Base-by-base conservation (phyloP, 192 early-diverging fungal species). In the Funneliformis geosporum region DNA sequence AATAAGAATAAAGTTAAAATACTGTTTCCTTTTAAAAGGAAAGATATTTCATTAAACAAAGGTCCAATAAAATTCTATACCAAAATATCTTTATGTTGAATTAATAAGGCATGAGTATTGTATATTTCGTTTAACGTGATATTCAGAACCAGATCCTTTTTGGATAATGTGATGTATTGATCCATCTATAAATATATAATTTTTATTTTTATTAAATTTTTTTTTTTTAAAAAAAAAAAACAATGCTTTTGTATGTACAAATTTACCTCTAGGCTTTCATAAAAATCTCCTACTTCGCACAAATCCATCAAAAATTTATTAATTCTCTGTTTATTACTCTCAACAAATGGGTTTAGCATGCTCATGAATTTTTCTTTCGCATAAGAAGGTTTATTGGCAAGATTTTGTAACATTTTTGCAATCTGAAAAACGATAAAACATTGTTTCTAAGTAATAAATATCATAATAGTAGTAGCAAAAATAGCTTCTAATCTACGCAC, bases 51-150 rank as follows among this genome's bases (percentile, higher is more conserved):
- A 21, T 55, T 6, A 64, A 64, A 64, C n/a, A n/a, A n/a, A n/a
- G n/a, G n/a, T n/a, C n/a, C n/a, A n/a, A 18, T 6, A 27, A 14
- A 27, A 27, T 64, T 64, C 9, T 28, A 64, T 79, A 79, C 77
- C 84, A 98, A 81, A 25, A 90, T 87, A 73, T 97, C 93, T 74
- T 91, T 80, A 79, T 97, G 96, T 81, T 96, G 93, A 10, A 91
- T 80, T 79, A 98, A 85, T 42, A 98, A 84, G 38, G 91, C 85
- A 67, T 96, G 95, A 38, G 95, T 98, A 82, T 95, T 96, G 85
- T 94, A 95, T 77, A 98, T 93, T 90, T 98, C 96, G 83, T 98
- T 98, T 55, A 97, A 84, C 21, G 95, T 94, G 67, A 98, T 97
- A 83, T 93, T 91, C 12, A 98, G 85, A 73, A 92, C 84, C 68